phyloP scores from a whole-genome alignment of 192 early-diverging fungal genomes.

The Rhizoclosmatium globosum region DNA sequence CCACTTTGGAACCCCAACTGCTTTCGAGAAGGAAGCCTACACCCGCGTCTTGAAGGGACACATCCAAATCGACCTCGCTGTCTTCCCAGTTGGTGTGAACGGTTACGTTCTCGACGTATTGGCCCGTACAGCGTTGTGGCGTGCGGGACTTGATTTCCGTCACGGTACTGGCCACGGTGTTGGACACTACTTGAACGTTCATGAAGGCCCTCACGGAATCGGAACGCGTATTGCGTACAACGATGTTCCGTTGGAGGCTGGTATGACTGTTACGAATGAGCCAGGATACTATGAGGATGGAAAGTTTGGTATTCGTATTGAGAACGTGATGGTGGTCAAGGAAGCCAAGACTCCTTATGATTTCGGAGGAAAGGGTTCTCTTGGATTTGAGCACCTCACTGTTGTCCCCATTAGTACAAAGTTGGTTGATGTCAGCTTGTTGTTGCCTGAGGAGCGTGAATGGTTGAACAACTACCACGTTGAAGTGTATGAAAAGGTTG shows the following conservation, averaged over 20 bases:
- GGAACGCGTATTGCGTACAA: slow-evolving; percentile 79
- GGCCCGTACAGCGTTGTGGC: slow-evolving; percentile 88
- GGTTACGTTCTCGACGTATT: slow-evolving; percentile 92
- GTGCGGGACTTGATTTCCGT: slow-evolving; percentile 91
- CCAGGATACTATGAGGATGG: slow-evolving; percentile 99
- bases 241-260: slow-evolving; percentile 77
- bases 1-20: slow-evolving; percentile 87
- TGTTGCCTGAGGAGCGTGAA: slow-evolving; percentile 75
- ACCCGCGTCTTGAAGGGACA: slow-evolving; percentile 99
- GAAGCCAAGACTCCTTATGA: slow-evolving; percentile 76
- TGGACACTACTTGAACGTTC: slow-evolving; percentile 93
- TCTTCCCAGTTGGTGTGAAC: slow-evolving; percentile 81
- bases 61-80: slow-evolving; percentile 86
- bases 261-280: slow-evolving; percentile 98
- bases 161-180: slow-evolving; percentile 99
- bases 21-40: slow-evolving; percentile 88
- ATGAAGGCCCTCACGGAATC: slow-evolving; percentile 95
- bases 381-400: slow-evolving; percentile 93
- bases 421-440: slow-evolving; percentile 75
- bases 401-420: slow-evolving; percentile 87
- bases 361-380: slow-evolving; percentile 84
- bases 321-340: slow-evolving; percentile 89
- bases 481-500: slow-evolving; percentile 77
- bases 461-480: slow-evolving; percentile 93
- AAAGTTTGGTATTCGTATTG: slow-evolving; percentile 96